A percentile compares a stretch with the other conserved stretches of the same genome.
Evolutionary conservation across 495 filamentous ascomycete genomes (phyloP).

Genomic region (Collariella sp.): DNA sequence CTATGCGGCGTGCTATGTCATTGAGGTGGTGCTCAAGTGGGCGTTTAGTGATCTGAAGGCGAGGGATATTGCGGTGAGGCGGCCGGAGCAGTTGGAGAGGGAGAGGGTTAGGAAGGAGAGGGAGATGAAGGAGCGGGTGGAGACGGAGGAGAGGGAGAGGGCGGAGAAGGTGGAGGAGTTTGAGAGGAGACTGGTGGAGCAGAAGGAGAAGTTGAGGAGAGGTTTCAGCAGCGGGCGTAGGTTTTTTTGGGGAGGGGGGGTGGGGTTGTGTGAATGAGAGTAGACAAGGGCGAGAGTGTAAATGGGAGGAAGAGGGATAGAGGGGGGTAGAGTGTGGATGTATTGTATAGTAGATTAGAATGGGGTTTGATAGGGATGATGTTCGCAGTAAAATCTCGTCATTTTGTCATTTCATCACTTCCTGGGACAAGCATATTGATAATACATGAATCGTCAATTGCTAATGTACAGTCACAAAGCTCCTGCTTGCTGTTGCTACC

Average conservation of each 20-base stretch:
- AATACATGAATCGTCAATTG: neutral
- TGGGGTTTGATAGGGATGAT: too few relatives aligned
- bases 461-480: slow-evolving; percentile 3
- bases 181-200: slow-evolving; percentile 39
- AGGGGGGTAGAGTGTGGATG: neutral
- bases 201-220: slow-evolving; percentile 20
- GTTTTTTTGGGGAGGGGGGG: neutral
- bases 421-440: too few relatives aligned
- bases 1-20: slow-evolving; percentile 77
- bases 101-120: slow-evolving; percentile 59
- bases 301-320: neutral
- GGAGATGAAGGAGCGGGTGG: slow-evolving; percentile 48
- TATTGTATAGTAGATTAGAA: neutral
- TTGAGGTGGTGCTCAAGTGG: slow-evolving; percentile 80
- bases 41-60: slow-evolving; percentile 87
- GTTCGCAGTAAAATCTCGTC: too few relatives aligned
- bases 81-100: slow-evolving; percentile 76
- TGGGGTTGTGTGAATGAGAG: neutral
- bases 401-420: too few relatives aligned
- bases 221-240: neutral
- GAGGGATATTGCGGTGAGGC: slow-evolving; percentile 83
- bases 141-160: slow-evolving; percentile 46
- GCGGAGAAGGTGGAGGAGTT: slow-evolving; percentile 42
- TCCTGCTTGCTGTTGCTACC: neutral
- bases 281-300: neutral